Evolutionary conservation across 805 yeast species (phyloP).

Genomic region (Wickerhamiella parazyma): DNA sequence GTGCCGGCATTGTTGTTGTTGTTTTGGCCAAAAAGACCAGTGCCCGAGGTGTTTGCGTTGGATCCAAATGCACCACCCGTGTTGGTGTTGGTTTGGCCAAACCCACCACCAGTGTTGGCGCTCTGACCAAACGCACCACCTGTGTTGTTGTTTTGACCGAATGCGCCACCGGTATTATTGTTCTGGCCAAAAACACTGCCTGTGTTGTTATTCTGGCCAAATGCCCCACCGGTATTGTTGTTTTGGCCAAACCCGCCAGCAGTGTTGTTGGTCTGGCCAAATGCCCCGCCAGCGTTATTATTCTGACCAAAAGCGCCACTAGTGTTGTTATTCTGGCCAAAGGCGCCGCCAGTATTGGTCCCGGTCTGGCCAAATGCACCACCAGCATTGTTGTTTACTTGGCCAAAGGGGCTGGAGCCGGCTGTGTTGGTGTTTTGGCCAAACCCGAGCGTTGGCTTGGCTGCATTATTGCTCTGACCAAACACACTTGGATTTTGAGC

Average conservation of each 20-base stretch:
- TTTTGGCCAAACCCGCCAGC: slow-evolving; percentile 24
- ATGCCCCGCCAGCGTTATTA: slow-evolving; percentile 25
- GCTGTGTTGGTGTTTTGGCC: slow-evolving; percentile 17
- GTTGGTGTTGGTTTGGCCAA: slow-evolving; percentile 7
- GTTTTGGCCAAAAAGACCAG: slow-evolving; percentile 22
- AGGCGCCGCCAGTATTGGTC: slow-evolving; percentile 8
- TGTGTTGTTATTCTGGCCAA: slow-evolving; percentile 5
- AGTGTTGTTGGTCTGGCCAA: slow-evolving; percentile 13
- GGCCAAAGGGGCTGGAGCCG: neutral
- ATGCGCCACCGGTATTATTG: slow-evolving; percentile 8
- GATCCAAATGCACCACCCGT: slow-evolving; percentile 8
- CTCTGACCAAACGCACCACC: slow-evolving; percentile 3
- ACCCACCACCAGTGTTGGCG: neutral
- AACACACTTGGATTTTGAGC: slow-evolving; percentile 4
- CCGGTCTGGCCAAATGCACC: neutral
- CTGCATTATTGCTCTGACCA: slow-evolving; percentile 9
- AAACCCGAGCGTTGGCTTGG: slow-evolving; percentile 19
- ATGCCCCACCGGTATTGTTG: slow-evolving; percentile 15
- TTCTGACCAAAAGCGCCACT: slow-evolving; percentile 29
- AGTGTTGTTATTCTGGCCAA: slow-evolving; percentile 6
- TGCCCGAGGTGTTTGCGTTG: slow-evolving; percentile 13
- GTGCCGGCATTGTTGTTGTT: slow-evolving; percentile 19
- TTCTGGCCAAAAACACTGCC: slow-evolving; percentile 1
- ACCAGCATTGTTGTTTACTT: slow-evolving; percentile 9
- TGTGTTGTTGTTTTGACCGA: slow-evolving; percentile 7